Evolutionary conservation across 2,329 filamentous ascomycete species (phyloP).

Genomic region (Nemania abortiva): DNA sequence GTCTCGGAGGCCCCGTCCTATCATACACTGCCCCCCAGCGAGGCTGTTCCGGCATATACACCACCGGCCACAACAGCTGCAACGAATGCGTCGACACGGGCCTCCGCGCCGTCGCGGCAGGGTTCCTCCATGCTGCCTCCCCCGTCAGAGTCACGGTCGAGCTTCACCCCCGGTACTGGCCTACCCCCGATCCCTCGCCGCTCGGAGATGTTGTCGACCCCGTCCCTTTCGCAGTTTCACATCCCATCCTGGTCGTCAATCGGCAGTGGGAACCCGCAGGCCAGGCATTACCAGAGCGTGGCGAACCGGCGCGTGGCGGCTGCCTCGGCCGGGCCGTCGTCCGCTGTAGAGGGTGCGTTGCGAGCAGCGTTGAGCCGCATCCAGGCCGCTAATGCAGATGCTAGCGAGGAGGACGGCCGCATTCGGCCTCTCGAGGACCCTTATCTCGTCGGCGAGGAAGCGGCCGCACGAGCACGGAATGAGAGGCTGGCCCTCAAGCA

Average conservation of each 20-base stretch:
- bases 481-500: constrained; percentile 69
- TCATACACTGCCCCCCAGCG: constrained; percentile 63
- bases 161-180: constrained; percentile 55
- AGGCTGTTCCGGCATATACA: constrained; percentile 65
- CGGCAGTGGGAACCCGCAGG: constrained; percentile 62
- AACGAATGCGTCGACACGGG: constrained; percentile 42
- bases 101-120: constrained; percentile 41
- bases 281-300: constrained; percentile 72
- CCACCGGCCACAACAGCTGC: constrained; percentile 47
- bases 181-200: constrained; percentile 64
- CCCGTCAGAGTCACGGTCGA: constrained; percentile 42
- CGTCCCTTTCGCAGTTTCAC: constrained; percentile 65
- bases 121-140: constrained; percentile 49
- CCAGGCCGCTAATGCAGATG: constrained; percentile 38
- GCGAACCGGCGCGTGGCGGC: constrained; percentile 70
- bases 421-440: constrained; percentile 73
- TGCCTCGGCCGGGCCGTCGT: constrained; percentile 45
- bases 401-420: constrained; percentile 44
- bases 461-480: constrained; percentile 67
- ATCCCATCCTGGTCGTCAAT: constrained; percentile 69
- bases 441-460: constrained; percentile 74
- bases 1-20: constrained; percentile 75
- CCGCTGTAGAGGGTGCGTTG: constrained; percentile 44
- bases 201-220: constrained; percentile 52
- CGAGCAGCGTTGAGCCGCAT: constrained; percentile 46